Conservation (phyloP, 2,329 filamentous ascomycete species). For the Elsinoe necatrix region DNA sequence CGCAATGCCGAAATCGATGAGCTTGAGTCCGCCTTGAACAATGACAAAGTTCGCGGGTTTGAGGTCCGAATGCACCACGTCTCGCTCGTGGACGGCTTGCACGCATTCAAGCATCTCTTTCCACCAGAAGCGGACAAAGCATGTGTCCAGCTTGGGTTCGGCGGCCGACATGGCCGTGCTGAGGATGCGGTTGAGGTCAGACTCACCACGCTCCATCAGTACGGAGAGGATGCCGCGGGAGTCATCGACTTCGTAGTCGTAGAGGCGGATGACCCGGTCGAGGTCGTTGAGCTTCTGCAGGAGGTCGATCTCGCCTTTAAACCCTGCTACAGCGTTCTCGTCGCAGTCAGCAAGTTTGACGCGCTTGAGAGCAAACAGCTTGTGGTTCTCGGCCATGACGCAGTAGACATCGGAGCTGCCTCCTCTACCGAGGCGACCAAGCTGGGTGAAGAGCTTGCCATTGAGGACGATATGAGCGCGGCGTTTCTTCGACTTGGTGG, state of each 20-base stretch:
- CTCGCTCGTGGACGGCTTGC: slow-evolving; percentile 74
- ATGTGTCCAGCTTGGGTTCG: slow-evolving; percentile 69
- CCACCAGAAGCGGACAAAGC: slow-evolving; percentile 96
- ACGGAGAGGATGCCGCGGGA: slow-evolving; percentile 83
- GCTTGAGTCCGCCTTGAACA: slow-evolving; percentile 79
- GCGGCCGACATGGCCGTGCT: slow-evolving; percentile 59
- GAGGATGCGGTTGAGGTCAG: slow-evolving; percentile 82
- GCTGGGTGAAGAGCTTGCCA: slow-evolving; percentile 77
- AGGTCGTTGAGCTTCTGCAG: slow-evolving; percentile 73
- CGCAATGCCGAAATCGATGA: slow-evolving; percentile 98
- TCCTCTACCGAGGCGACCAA: slow-evolving; percentile 84
- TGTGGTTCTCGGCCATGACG: slow-evolving; percentile 94
- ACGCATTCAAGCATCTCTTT: slow-evolving; percentile 98
- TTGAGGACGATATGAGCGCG: slow-evolving; percentile 82
- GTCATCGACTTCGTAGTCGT: slow-evolving; percentile 88
- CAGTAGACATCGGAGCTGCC: slow-evolving; percentile 92
- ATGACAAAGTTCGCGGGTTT: slow-evolving; percentile 97
- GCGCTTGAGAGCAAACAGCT: slow-evolving; percentile 86
- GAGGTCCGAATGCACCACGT: slow-evolving; percentile 93
- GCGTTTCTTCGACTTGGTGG: slow-evolving; percentile 65
- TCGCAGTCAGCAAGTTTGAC: slow-evolving; percentile 88
- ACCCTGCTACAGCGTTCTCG: slow-evolving; percentile 71
- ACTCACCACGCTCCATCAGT: slow-evolving; percentile 95
- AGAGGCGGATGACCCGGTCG: slow-evolving; percentile 81
- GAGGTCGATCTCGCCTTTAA: slow-evolving; percentile 91